Conservation (phyloP, 768 basidiomycete species). For the Phanerochaete sordida region DNA sequence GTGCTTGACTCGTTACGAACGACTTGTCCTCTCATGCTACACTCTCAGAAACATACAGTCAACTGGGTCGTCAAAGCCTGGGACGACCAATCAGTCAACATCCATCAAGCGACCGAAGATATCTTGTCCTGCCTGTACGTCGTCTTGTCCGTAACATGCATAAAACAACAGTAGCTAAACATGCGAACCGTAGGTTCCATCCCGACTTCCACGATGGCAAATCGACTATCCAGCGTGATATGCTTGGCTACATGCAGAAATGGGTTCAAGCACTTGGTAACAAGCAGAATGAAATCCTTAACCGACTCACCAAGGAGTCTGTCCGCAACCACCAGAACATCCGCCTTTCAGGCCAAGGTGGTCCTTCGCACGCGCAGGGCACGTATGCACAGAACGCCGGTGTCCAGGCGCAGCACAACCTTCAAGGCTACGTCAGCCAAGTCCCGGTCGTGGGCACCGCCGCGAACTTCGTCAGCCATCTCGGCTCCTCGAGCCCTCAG, state of each 20-base stretch:
- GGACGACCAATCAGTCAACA: constrained; percentile 67
- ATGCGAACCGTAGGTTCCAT: constrained; percentile 81
- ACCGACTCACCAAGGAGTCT: constrained; percentile 57
- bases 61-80: constrained; percentile 72
- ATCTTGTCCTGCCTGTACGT: constrained; percentile 64
- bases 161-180: background rate
- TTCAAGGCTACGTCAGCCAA: constrained; percentile 30
- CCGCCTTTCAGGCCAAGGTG: constrained; percentile 52
- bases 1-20: constrained; percentile 17
- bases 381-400: constrained; percentile 47
- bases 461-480: constrained; percentile 5
- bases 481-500: constrained; percentile 1
- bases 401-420: constrained; percentile 42
- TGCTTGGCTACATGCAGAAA: constrained; percentile 62
- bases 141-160: background rate
- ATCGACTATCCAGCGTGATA: constrained; percentile 70
- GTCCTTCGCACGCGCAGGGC: constrained; percentile 41
- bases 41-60: constrained; percentile 69
- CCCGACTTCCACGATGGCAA: constrained; percentile 70
- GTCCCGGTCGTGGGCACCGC: constrained; percentile 14
- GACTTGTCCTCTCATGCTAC: too few species aligned
- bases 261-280: constrained; percentile 57
- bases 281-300: constrained; percentile 45
- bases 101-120: constrained; percentile 55
- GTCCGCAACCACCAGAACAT: constrained; percentile 75